A percentile compares a stretch with the other conserved stretches of the same genome.
Conservation (phyloP, 2,329 filamentous ascomycete species). For the Penicillium sumatraense region DNA sequence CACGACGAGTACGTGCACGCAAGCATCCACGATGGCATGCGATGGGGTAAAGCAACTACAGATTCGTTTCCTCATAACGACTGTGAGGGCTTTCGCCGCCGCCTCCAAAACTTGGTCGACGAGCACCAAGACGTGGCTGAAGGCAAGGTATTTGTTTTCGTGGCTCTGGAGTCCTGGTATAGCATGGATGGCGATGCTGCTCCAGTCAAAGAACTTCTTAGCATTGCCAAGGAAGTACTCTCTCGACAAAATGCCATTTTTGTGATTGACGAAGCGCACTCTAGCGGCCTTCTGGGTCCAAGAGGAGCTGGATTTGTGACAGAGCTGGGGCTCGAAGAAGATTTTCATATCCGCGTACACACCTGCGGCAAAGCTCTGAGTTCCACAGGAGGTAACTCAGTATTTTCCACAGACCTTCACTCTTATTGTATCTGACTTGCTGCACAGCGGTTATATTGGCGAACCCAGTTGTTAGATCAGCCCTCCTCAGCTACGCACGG, state of each 20-base stretch:
- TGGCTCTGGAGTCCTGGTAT: constrained; percentile 51
- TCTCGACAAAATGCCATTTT: constrained; percentile 28
- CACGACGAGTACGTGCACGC: constrained; percentile 72
- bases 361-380: constrained; percentile 34
- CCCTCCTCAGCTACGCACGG: constrained; percentile 1
- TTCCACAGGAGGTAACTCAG: constrained; percentile 29
- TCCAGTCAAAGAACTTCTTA: constrained; percentile 17
- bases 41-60: constrained; percentile 54
- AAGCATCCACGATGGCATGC: constrained; percentile 72
- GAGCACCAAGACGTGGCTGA: constrained; percentile 6
- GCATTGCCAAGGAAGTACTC: constrained; percentile 17
- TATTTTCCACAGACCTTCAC: background rate
- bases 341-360: constrained; percentile 32
- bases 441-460: background rate
- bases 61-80: constrained; percentile 28
- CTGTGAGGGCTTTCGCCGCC: background rate
- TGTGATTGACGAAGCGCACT: constrained; percentile 25
- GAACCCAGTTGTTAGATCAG: constrained; percentile 7
- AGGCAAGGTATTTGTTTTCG: constrained; percentile 36
- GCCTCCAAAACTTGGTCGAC: background rate
- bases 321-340: constrained; percentile 32
- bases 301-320: constrained; percentile 24
- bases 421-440: background rate
- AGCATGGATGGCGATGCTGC: constrained; percentile 55
- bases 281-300: constrained; percentile 18